Evolutionary conservation across 805 yeast species (phyloP).

Genomic region (Lipomyces sp.): DNA sequence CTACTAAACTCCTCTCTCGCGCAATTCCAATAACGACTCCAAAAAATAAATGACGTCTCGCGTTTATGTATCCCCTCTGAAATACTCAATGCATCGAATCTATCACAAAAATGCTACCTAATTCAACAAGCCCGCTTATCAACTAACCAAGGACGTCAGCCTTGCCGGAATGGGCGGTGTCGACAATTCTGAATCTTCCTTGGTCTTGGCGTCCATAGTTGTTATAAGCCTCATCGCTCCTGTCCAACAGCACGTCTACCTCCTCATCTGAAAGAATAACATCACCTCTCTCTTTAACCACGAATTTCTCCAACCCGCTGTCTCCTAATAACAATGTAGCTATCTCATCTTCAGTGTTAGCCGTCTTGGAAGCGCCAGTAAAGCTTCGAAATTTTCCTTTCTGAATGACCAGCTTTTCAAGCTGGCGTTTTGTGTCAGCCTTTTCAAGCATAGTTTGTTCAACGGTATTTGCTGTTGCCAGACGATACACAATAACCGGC

Average conservation of each 20-base stretch:
- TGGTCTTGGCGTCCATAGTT: background rate
- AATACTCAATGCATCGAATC: background rate
- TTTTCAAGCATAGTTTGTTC: constrained; percentile 81
- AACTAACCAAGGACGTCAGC: background rate
- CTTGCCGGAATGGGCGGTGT: constrained; percentile 10
- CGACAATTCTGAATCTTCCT: constrained; percentile 23
- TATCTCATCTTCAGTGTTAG: constrained; percentile 22
- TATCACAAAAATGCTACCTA: background rate
- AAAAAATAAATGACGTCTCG: background rate
- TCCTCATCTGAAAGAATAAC: constrained; percentile 34
- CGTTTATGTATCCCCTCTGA: background rate
- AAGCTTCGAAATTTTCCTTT: constrained; percentile 37
- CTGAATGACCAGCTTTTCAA: constrained; percentile 68
- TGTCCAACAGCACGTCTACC: constrained; percentile 24
- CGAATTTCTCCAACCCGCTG: constrained; percentile 23
- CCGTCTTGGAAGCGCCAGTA: constrained; percentile 2
- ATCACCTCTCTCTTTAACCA: constrained; percentile 31
- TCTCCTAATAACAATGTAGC: constrained; percentile 23
- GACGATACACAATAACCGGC: constrained; percentile 81
- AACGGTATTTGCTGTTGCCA: constrained; percentile 75
- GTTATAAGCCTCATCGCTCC: constrained; percentile 32
- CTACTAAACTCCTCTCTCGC: background rate
- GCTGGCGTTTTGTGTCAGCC: constrained; percentile 77
- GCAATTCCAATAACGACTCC: no score
- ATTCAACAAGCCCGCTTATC: background rate